Percentiles rank a stretch among this genome's conserved stretches.
Evolutionary conservation across 805 yeast species (phyloP).

Genomic region (Metschnikowia corniflorae): DNA sequence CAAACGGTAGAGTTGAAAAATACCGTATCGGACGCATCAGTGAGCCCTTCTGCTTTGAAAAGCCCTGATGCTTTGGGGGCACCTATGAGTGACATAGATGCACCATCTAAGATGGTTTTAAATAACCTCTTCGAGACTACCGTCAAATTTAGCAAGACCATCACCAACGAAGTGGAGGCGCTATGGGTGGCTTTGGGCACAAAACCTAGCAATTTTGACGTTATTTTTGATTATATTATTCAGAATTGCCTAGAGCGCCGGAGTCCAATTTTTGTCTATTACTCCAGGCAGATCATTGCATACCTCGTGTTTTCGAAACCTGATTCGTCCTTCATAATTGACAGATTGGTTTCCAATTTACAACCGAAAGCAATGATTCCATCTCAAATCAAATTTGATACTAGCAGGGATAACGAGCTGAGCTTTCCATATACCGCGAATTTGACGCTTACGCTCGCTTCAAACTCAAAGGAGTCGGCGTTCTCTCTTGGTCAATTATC

Average conservation of each 20-base stretch:
- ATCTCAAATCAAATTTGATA: slow-evolving; percentile 35
- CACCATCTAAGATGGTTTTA: slow-evolving; percentile 60
- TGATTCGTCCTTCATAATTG: slow-evolving; percentile 48
- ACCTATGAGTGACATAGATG: slow-evolving; percentile 18
- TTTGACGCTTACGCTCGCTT: slow-evolving; percentile 52
- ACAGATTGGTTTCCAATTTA: slow-evolving; percentile 62
- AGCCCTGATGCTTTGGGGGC: slow-evolving; percentile 1
- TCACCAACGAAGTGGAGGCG: slow-evolving; percentile 88
- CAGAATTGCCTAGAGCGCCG: slow-evolving; percentile 65
- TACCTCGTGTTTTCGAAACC: slow-evolving; percentile 58
- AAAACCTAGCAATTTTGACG: slow-evolving; percentile 64
- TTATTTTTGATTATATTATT: slow-evolving; percentile 67
- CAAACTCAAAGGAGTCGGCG: slow-evolving; percentile 62
- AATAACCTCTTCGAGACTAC: slow-evolving; percentile 83
- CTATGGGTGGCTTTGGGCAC: slow-evolving; percentile 92
- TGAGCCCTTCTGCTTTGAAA: slow-evolving; percentile 6
- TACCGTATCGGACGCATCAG: slow-evolving; percentile 2
- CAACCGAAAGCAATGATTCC: slow-evolving; percentile 93
- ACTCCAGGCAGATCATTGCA: slow-evolving; percentile 76
- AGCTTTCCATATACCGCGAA: slow-evolving; percentile 72
- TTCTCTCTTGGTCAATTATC: slow-evolving; percentile 88
- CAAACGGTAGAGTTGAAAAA: slow-evolving; percentile 66
- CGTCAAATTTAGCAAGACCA: slow-evolving; percentile 63
- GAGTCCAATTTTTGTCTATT: slow-evolving; percentile 71
- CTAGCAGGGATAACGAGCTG: slow-evolving; percentile 22